Base-by-base conservation (phyloP, 257 asterid species). In the Przewalskia tangutica region DNA sequence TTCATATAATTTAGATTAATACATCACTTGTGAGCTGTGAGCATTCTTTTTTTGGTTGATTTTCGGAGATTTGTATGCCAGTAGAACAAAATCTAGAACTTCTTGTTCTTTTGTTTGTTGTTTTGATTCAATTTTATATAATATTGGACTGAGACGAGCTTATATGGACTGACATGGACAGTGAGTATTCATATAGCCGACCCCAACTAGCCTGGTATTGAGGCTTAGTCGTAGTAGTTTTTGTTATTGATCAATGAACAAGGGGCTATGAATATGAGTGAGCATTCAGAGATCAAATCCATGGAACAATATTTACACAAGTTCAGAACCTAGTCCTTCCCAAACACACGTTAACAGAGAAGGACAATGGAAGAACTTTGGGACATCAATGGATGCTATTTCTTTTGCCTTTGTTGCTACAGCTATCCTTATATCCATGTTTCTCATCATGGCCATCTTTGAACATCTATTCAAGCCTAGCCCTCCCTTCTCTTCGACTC, bases 401-500 rank as follows among this genome's bases (percentile, higher is more conserved):
- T 92, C 91, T 27, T 94, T 93, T 65, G 98, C 97, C 10, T 92
- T 94, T 54, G 96, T 94, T 1, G 98, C 97, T 0, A 95, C 98
- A 7, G 95, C 97, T n/a, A 86, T 86, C 85, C 86, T 94, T 89
- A 83, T 94, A 44, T 91, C 97, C 0, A 92, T 94, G 98, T 94
- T 92, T 77, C 89, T 94, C 50, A 89, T 92, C 75, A 94, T 94
- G 97, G 98, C 97, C 18, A 89, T 93, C 27, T 94, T 94, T 55
- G 97, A 94, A 89, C 97, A 89, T 86, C 87, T 89, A 18, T 89
- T 89, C 81, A 87, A 83, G 88, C 89, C 90, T 40, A 85, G 66
- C 67, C 54, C 86, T 12, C 68, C 89, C 40, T 88, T 81, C 62
- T 82, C 89, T 77, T 86, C 88, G 34, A 71, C 90, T 60, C 84